These are phyloP conservation scores for Sugiyamaella grinbergsii DNA, from an alignment of 1,139 yeast species.

Conservation along the genomic window DNA sequence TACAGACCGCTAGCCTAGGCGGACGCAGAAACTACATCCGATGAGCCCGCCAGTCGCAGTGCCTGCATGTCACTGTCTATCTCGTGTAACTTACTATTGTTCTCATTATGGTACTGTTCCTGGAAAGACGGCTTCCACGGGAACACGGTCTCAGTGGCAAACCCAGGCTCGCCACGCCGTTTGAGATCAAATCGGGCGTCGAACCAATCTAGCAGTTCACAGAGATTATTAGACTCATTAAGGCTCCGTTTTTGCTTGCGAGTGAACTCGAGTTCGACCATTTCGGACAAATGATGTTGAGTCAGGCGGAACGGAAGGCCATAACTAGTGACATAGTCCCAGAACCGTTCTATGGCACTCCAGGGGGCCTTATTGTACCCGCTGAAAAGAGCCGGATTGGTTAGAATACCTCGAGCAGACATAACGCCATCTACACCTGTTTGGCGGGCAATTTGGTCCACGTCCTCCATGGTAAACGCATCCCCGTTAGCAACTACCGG, in stretches of 20 bases:
- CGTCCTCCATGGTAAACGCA: conserved; percentile 70
- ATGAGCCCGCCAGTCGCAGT: no score
- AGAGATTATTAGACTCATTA: conserved; percentile 59
- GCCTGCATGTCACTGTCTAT: neutral
- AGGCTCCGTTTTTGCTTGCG: conserved; percentile 59
- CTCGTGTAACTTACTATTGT: neutral
- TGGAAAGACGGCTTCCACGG: conserved; percentile 48
- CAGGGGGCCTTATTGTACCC: conserved; percentile 79
- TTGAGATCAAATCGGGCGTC: conserved; percentile 67
- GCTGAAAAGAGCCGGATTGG: conserved; percentile 85
- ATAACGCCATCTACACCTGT: conserved; percentile 91
- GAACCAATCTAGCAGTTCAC: conserved; percentile 79
- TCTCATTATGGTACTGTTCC: neutral
- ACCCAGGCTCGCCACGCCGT: conserved; percentile 67
- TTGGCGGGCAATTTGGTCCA: conserved; percentile 55
- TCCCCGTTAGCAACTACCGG: conserved; percentile 98
- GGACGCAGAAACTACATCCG: neutral
- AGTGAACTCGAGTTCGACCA: conserved; percentile 66
- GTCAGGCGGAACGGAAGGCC: conserved; percentile 81
- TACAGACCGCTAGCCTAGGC: neutral
- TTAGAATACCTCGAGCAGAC: conserved; percentile 89
- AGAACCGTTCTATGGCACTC: conserved; percentile 82
- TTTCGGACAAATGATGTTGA: conserved; percentile 87
- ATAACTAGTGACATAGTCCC: conserved; percentile 75
- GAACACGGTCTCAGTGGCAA: conserved; percentile 60